phyloP scores from a whole-genome alignment of 495 filamentous ascomycete species.

The Ascobolus immersus region DNA sequence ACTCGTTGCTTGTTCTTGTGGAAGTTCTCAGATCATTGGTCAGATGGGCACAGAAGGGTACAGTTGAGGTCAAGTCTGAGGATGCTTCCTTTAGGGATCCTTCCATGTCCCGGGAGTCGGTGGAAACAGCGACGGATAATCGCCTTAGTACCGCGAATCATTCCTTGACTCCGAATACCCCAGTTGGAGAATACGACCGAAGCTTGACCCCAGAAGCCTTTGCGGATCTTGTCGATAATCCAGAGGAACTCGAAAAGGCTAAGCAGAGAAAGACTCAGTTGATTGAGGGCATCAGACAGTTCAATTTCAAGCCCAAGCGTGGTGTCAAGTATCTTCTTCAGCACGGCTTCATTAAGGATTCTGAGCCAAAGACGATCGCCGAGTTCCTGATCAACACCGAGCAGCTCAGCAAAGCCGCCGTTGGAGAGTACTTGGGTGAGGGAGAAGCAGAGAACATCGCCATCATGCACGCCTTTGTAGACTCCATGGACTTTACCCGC shows the following conservation, averaged over 20 bases:
- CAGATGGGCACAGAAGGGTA: conserved; percentile 65
- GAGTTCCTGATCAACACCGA: conserved; percentile 51
- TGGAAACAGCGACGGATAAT: conserved; percentile 7
- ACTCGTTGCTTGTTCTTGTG: conserved; percentile 67
- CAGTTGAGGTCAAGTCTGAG: conserved; percentile 34
- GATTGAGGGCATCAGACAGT: conserved; percentile 63
- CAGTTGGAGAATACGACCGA: too few relatives aligned
- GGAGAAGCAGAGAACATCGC: conserved; percentile 77
- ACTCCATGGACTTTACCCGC: conserved; percentile 81
- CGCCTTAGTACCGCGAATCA: too few relatives aligned
- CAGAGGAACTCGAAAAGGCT: conserved; percentile 67
- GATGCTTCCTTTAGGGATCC: too few relatives aligned
- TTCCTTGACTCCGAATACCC: too few relatives aligned
- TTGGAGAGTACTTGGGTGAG: conserved; percentile 90
- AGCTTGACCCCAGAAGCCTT: too few relatives aligned
- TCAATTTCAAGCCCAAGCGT: conserved; percentile 95
- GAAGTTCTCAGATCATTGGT: conserved; percentile 71
- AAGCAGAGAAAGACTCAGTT: conserved; percentile 85
- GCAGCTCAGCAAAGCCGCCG: conserved; percentile 60
- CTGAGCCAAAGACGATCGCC: conserved; percentile 58
- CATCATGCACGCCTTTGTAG: conserved; percentile 96
- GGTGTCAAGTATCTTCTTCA: conserved; percentile 63
- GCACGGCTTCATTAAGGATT: conserved; percentile 61
- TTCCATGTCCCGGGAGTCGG: conserved; percentile 14
- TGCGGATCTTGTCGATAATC: conserved; percentile 35